Evolutionary conservation across 495 filamentous ascomycete genomes (phyloP), one percentile per base, ranked within the genome.

Genomic region (Penicillium argentinense): DNA sequence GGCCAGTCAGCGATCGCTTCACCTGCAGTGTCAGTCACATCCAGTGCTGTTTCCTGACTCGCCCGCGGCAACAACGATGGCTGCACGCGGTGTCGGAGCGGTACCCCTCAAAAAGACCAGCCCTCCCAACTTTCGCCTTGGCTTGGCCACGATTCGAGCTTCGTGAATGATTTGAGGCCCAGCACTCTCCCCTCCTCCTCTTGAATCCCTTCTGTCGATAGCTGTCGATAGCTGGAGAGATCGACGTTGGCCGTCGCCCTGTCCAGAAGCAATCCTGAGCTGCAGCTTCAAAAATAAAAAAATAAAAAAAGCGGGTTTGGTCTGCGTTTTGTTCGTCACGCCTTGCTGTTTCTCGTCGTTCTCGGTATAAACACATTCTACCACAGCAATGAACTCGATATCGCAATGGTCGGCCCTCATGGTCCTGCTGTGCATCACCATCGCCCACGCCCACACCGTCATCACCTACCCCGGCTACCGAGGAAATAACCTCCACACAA

Each of bases 391-490:
- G 54, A 47, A 51, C 44, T 69, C 72, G 39, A 73, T 75, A 69
- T 64, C 75, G 56, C 63, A 72, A 56, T 69, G 80, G 68, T 62
- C 69, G 24, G 44, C 78, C 43, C 59, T 74, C 51, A 58, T 78
- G 40, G 68, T 77, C 33, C 57, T 86, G 39, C 56, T 82, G 19
- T 64, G 72, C 30, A 60, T 71, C 17, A 54, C 74, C 27, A 51
- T 83, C 55, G 81, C 77, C 23, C 72, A 82, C 14, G 87, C 93
- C 33, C 93, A 99, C 65, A 93, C 82, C 11, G 75, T 96, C 61
- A 87, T 97, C 69, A 85, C 85, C 49, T 99, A 97, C 60, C 95
- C 95, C 1, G 88, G 88, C 56, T 95, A 89, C 83, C 78, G 93
- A 81, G 93, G 91, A 54, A 86, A 99, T 72, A 97, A 95, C 63